These are phyloP conservation scores for Phoma sp. DNA, from an alignment of 2,329 filamentous ascomycete genomes.

Conservation along the genomic window DNA sequence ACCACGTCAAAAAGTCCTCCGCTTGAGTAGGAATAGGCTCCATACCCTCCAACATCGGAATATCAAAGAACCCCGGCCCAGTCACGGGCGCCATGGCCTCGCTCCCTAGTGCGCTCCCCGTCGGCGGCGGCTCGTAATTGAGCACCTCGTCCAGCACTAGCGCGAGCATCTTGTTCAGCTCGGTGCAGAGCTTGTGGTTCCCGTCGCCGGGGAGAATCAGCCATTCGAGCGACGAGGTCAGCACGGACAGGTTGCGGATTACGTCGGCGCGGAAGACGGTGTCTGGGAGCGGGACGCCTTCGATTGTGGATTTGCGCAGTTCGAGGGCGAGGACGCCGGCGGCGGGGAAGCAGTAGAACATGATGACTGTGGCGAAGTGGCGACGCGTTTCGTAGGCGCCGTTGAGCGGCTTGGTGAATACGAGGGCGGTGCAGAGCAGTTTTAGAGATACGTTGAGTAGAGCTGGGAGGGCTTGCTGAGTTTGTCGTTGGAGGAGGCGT, in stretches of 20 bases:
- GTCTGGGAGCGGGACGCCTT: slow-evolving; percentile 37
- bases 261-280: slow-evolving; percentile 44
- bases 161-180: slow-evolving; percentile 47
- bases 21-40: slow-evolving; percentile 47
- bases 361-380: slow-evolving; percentile 42
- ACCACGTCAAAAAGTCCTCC: slow-evolving; percentile 45
- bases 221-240: slow-evolving; percentile 46
- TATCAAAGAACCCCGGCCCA: slow-evolving; percentile 42
- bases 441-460: slow-evolving; percentile 44
- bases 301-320: slow-evolving; percentile 42
- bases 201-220: slow-evolving; percentile 43
- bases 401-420: slow-evolving; percentile 43
- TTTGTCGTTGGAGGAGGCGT: slow-evolving; percentile 41
- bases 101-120: slow-evolving; percentile 21
- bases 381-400: slow-evolving; percentile 38
- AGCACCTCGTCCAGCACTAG: slow-evolving; percentile 45
- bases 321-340: slow-evolving; percentile 45
- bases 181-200: slow-evolving; percentile 45
- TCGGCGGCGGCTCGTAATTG: slow-evolving; percentile 41
- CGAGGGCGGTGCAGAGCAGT: slow-evolving; percentile 38
- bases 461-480: slow-evolving; percentile 38
- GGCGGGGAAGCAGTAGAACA: slow-evolving; percentile 47
- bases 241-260: slow-evolving; percentile 45
- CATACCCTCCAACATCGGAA: slow-evolving; percentile 44
- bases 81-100: slow-evolving; percentile 19